Base-by-base conservation (phyloP, 495 filamentous ascomycete genomes). In the Amniculicola lignicola region DNA sequence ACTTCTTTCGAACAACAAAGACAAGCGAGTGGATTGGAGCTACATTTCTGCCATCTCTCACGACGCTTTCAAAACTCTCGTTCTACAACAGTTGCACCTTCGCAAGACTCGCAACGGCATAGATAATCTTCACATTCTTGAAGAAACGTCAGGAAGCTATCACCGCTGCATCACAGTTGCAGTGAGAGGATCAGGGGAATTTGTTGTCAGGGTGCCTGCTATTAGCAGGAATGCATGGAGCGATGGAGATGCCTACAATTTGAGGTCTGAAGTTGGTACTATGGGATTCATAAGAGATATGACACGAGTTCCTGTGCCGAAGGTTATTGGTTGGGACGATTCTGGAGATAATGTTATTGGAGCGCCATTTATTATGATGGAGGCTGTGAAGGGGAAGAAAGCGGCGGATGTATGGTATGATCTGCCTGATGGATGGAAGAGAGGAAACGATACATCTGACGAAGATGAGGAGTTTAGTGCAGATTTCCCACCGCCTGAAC, bases 351-450 rank as follows among this genome's bases (percentile, higher is more conserved):
- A 59, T 19, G 24, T 29, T 12, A 51, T 59, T n/a, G 47, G 38
- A 0, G 47, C 47, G 3, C 55, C 54, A 6, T 59, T 52, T 35
- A 59, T 53, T 21, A 18, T 59, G 16, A 59, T 59, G 55, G 18
- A 21, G 12, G 9, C 23, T 12, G 18, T 40, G 9, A 6, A 38
- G 33, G 47, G 47, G 1, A 11, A 19, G 9, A 10, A 10, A 2
- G 47, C 33, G 10, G n/a, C 12, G 15, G 11, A 16, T 45, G 24
- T 23, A 12, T 45, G 51, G 51, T 54, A 10, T n/a, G 19, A 9
- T 15, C 18, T 16, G 12, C 3, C 33, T 52, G 10, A 9, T 22
- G 5, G 5, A 7, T 11, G 16, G 12, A 7, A 35, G 29, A 7
- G 7, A 14, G n/a, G n/a, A n/a, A n/a, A n/a, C n/a, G 11, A 28